Conservation (phyloP, 73 alveolate genomes). For the Tetrahymena borealis region DNA sequence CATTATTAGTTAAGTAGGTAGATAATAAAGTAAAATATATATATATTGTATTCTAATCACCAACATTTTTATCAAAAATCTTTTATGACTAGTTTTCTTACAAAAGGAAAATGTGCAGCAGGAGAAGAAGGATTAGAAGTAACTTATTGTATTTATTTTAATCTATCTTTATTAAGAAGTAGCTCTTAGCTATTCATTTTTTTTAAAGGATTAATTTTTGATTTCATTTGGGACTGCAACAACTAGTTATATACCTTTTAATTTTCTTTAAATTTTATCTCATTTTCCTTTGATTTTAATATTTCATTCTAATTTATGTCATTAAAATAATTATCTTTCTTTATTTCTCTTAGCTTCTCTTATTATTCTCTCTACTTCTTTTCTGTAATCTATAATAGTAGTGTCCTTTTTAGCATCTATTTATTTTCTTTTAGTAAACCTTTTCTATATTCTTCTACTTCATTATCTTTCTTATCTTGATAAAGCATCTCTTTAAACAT, state of each 20-base stretch:
- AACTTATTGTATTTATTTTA: background rate
- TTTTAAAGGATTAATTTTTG: background rate
- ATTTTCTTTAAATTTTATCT: background rate
- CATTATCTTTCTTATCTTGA: background rate
- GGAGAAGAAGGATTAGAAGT: background rate
- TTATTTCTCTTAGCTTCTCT: background rate
- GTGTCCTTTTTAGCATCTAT: background rate
- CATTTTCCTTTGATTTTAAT: background rate
- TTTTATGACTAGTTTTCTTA: background rate
- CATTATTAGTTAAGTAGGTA: no score
- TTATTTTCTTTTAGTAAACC: background rate
- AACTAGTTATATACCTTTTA: background rate
- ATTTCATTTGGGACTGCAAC: background rate
- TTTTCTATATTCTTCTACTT: background rate
- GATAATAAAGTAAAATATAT: no score
- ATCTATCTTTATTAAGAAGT: background rate
- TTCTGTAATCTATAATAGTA: background rate
- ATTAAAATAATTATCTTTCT: background rate
- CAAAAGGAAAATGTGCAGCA: background rate
- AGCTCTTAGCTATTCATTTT: background rate
- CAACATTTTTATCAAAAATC: background rate
- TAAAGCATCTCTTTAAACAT: background rate
- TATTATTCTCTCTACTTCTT: background rate
- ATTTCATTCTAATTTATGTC: background rate
- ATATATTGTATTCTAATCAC: background rate